phyloP scores from a whole-genome alignment of 1,284 basidiomycete genomes.

The Cryptococcus sp. region DNA sequence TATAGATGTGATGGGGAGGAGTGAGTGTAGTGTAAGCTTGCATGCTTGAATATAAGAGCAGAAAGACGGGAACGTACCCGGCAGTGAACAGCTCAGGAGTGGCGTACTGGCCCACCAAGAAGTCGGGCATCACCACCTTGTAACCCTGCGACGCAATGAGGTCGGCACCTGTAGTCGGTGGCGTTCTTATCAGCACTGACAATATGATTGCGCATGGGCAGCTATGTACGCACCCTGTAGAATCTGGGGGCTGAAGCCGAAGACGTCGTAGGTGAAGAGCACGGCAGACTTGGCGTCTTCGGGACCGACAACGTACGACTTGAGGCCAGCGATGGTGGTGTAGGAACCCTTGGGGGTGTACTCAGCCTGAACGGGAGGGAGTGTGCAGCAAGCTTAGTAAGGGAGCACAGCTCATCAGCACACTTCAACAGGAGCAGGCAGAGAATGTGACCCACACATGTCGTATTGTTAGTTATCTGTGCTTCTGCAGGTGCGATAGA shows the following conservation, averaged over 20 bases:
- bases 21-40: not conserved
- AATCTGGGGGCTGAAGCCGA: conserved; percentile 52
- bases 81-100: conserved; percentile 42
- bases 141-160: conserved; percentile 47
- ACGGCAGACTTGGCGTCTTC: conserved; percentile 38
- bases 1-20: not conserved
- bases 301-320: conserved; percentile 44
- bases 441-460: not conserved
- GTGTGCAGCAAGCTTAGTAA: conserved; percentile 51
- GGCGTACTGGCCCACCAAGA: conserved; percentile 48
- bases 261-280: conserved; percentile 47
- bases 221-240: conserved; percentile 50
- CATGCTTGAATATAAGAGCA: not conserved
- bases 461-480: too few relatives aligned
- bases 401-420: not conserved
- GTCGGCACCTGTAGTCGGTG: conserved; percentile 39
- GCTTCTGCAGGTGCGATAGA: not conserved
- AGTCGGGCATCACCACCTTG: conserved; percentile 53
- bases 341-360: conserved; percentile 53
- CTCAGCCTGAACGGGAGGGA: conserved; percentile 52
- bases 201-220: not conserved
- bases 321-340: conserved; percentile 44
- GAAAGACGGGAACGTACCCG: conserved; percentile 11
- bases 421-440: not conserved
- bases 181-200: not conserved